Evolutionary conservation across 371 early-diverging fungal species (phyloP), one percentile per base, ranked within the genome.

Genomic region (Apophysomyces variabilis): DNA sequence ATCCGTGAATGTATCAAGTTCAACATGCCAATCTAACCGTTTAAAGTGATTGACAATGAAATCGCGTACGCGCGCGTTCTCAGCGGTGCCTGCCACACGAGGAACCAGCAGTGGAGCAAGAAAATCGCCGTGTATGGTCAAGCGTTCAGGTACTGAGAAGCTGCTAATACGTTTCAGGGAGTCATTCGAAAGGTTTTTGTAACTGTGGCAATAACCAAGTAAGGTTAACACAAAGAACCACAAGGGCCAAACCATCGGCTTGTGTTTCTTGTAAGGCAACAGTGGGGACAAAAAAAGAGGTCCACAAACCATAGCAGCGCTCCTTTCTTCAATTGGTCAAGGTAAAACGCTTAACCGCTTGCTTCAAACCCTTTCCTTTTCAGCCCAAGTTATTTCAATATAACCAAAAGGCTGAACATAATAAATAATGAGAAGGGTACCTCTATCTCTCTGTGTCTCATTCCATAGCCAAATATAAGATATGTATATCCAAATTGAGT

Each of bases 71-170:
- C 78, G 78, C 0, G 58, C 69, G 70, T 92, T 91, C 36, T 81
- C 86, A 7, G 75, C 75, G 3, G 95, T 88, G 14, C 93, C 95
- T 35, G 91, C 78, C 11, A 90, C 90, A 8, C 96, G 85, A 16
- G 86, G 84, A 18, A 90, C 82, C 44, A 93, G 72, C 9, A 93
- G 57, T 5, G 91, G 89, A 5, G 81, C 69, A 1, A 92, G 75
- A 32, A 89, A 72, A 11, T 82, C 76, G n/a, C 89, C 89, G 16
- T 81, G 74, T 16, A 67, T 50, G 32, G 62, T 58, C 5, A 71
- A 61, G 7, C 73, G 64, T 1, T 69, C 61, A 13, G 66, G 66
- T 4, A 57, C 58, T 12, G 69, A 69, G 9, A 67, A 50, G 21
- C 54, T 50, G 54, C 18, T 50, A 50, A 50, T 50, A 50, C 54